phyloP scores from a whole-genome alignment of 225 moss, liverwort and hornwort genomes.

The Physcomitrium patens region DNA sequence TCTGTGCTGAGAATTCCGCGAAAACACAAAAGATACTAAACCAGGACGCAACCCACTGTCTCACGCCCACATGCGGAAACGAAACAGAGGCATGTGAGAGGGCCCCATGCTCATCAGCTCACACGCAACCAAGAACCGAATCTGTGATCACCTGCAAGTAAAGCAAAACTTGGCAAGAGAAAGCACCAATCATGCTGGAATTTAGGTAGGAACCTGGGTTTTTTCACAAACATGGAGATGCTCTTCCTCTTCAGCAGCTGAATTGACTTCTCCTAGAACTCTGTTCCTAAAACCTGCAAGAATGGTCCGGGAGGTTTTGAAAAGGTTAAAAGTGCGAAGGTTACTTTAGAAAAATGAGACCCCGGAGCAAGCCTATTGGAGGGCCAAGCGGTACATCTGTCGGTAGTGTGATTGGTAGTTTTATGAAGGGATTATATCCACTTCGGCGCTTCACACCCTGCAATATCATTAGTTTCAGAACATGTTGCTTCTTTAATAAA shows the following conservation, averaged over 20 bases:
- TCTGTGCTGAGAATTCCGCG: no score
- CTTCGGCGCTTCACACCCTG: no score
- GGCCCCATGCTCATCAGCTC: no score
- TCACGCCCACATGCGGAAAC: no score
- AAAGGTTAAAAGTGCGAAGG: neutral
- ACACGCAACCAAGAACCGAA: no score
- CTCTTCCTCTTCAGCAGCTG: neutral
- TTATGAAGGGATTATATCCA: no score
- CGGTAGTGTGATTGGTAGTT: neutral
- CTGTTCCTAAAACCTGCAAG: neutral
- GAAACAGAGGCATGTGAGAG: no score
- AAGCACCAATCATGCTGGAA: neutral
- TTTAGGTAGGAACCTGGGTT: neutral
- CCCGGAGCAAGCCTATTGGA: neutral
- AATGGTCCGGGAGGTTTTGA: neutral
- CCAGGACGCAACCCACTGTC: no score
- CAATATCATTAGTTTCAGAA: no score
- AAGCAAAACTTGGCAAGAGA: neutral
- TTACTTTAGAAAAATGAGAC: neutral
- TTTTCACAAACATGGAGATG: neutral
- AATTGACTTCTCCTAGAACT: neutral
- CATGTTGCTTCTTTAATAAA: no score
- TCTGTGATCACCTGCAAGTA: neutral
- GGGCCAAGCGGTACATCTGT: constrained; percentile 23
- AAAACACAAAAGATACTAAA: no score